phyloP scores from a whole-genome alignment of 2,329 filamentous ascomycete genomes.

The Hyphodiscus sp. region DNA sequence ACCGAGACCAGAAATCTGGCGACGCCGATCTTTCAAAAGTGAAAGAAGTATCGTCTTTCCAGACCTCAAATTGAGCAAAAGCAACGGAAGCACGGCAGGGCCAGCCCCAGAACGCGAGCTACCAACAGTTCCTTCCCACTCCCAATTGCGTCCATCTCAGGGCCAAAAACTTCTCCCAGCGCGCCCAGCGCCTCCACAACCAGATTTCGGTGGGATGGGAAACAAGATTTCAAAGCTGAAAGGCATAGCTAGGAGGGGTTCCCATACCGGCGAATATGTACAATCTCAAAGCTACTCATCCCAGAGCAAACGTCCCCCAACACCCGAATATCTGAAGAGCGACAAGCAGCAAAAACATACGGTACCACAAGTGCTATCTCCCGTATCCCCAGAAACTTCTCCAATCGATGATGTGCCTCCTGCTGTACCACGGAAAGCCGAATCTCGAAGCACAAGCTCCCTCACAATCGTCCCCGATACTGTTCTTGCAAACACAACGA shows the following conservation, averaged over 20 bases:
- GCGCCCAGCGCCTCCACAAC: conserved; percentile 25
- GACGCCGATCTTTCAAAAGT: conserved; percentile 23
- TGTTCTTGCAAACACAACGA: neutral
- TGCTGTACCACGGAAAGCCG: conserved; percentile 17
- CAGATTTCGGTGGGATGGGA: conserved; percentile 13
- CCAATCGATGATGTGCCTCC: conserved; percentile 18
- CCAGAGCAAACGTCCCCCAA: conserved; percentile 15
- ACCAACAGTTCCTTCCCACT: conserved; percentile 11
- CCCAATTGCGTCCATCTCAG: conserved; percentile 13
- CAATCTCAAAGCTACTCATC: conserved; percentile 9
- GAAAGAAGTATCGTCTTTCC: conserved; percentile 23
- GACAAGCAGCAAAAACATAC: conserved; percentile 14
- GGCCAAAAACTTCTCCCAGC: conserved; percentile 23
- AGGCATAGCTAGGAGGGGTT: conserved; percentile 12
- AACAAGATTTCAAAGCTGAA: conserved; percentile 18
- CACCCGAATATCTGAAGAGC: conserved; percentile 20
- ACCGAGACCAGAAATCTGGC: conserved; percentile 24
- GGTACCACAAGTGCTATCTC: conserved; percentile 18
- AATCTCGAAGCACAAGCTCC: conserved; percentile 9
- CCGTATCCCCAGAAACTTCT: conserved; percentile 20
- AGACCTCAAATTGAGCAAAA: conserved; percentile 26
- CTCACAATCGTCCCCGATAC: neutral
- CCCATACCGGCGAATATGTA: conserved; percentile 11
- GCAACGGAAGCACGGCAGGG: conserved; percentile 24
- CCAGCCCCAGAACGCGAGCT: conserved; percentile 15